Evolutionary conservation across 1,284 basidiomycete genomes (phyloP), one percentile per base, ranked within the genome.

Genomic region (Gomphus sp.): DNA sequence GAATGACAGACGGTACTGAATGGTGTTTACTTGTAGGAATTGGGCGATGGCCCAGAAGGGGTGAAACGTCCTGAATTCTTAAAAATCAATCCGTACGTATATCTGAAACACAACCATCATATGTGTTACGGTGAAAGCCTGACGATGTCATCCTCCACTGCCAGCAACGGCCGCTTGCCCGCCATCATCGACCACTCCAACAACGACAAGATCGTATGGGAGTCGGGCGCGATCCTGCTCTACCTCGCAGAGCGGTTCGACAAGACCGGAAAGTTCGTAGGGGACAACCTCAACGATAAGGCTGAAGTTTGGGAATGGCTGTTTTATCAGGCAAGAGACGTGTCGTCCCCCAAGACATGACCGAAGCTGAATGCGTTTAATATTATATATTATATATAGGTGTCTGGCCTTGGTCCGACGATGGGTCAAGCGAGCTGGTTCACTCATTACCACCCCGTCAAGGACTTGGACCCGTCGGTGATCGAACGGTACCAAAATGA

Each of bases 171-270:
- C 0, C 66, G 70, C 16, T 70, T 72, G 47, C 72, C 72, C 10
- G 65, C 68, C 25, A 58, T 74, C 47, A 66, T 74, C 36, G 72
- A 74, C 64, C 71, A 72, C 64, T 33, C 61, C 48, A 71, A 71
- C 62, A 59, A 62, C 55, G 67, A 72, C 63, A 69, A 70, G 54
- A 58, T 59, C 18, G 55, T 65, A 47, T 73, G 69, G 68, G 73
- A 73, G 58, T 69, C 67, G 12, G 65, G 67, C 5, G 36, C 36
- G 36, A 37, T 37, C 36, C 2, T 37, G 36, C 36, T 37, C 10
- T 37, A 37, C 36, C 36, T 37, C 8, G 1, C 36, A 10, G 36
- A 37, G 12, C 36, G 36, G 45, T 73, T 73, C 65, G 72, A 73
- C 62, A 41, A 33, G 34, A 41, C 49, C 4, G 50, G 41, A 3